These are phyloP conservation scores for Sistotremastrum suecicum DNA, from an alignment of 768 basidiomycete species.

Conservation along the genomic window DNA sequence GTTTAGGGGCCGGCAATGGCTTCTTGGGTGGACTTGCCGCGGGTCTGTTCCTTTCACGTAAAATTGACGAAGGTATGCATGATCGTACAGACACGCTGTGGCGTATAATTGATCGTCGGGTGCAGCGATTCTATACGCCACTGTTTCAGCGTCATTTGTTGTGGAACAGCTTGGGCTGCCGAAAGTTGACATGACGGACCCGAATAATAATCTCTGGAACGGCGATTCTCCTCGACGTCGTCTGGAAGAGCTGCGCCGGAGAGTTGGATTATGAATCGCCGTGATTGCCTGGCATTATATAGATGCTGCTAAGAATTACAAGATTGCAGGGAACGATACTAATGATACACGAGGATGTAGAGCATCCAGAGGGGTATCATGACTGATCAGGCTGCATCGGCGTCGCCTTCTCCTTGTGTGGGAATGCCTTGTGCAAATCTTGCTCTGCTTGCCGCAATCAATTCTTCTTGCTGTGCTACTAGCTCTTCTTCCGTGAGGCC, in stretches of 20 bases:
- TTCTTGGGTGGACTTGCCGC: conserved; percentile 79
- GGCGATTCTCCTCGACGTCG: conserved; percentile 46
- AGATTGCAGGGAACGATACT: conserved; percentile 2
- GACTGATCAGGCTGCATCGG: too few species aligned
- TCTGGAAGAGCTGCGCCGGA: conserved; percentile 31
- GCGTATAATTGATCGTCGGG: conserved; percentile 1
- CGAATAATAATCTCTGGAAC: conserved; percentile 44
- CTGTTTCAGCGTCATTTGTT: conserved; percentile 68
- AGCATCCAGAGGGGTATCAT: not conserved
- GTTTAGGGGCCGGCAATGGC: conserved; percentile 74
- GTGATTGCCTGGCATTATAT: conserved; percentile 3
- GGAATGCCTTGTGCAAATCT: conserved; percentile 26
- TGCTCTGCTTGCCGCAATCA: conserved; percentile 87
- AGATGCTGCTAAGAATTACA: conserved; percentile 2
- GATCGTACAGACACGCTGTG: not conserved
- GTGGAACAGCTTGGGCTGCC: conserved; percentile 80
- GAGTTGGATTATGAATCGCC: not conserved
- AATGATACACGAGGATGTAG: conserved; percentile 7
- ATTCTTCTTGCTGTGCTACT: conserved; percentile 68
- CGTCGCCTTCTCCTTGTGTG: too few species aligned
- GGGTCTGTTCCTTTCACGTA: conserved; percentile 40
- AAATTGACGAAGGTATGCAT: conserved; percentile 50
- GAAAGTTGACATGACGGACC: conserved; percentile 19
- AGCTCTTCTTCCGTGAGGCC: conserved; percentile 89
- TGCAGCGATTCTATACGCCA: conserved; percentile 56